These are phyloP conservation scores for Ophiorrhiza pumila DNA, from an alignment of 257 asterid genomes.

Conservation along the genomic window DNA sequence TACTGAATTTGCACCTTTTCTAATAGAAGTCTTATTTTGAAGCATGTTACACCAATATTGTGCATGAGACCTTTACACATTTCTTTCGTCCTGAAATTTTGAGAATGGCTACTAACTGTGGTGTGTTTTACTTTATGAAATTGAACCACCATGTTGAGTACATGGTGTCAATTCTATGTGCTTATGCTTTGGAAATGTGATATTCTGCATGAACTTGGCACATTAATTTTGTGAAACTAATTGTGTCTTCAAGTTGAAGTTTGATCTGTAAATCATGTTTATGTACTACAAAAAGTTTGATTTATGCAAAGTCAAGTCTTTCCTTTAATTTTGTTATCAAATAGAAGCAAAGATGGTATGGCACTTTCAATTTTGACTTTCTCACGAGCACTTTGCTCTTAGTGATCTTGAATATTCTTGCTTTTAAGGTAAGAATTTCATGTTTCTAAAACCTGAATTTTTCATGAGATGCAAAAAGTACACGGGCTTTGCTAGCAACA, in stretches of 20 bases:
- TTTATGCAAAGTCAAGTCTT: not conserved
- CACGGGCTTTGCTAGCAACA: not conserved
- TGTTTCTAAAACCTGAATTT: not conserved
- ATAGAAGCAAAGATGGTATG: not conserved
- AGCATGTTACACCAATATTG: not conserved
- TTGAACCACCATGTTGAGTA: not conserved
- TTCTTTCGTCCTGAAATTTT: conserved; percentile 2
- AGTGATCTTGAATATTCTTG: not conserved
- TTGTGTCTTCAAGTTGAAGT: not conserved
- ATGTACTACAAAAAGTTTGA: too few species aligned
- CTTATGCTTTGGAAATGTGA: not conserved
- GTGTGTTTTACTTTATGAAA: not conserved
- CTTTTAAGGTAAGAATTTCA: not conserved
- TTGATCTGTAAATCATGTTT: conserved; percentile 3
- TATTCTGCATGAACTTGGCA: not conserved
- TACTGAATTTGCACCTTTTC: not conserved
- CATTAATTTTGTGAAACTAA: conserved; percentile 4
- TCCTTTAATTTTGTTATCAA: not conserved
- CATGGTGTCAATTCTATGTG: not conserved
- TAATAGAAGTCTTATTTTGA: not conserved
- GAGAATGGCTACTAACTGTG: not conserved
- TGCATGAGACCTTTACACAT: not conserved
- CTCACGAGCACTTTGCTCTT: not conserved
- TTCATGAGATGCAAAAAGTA: not conserved
- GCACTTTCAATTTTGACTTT: not conserved